Percentiles rank a stretch among this genome's conserved stretches.
Conservation (phyloP, 2,329 filamentous ascomycete species). For the Dactylellina parvicollis region DNA sequence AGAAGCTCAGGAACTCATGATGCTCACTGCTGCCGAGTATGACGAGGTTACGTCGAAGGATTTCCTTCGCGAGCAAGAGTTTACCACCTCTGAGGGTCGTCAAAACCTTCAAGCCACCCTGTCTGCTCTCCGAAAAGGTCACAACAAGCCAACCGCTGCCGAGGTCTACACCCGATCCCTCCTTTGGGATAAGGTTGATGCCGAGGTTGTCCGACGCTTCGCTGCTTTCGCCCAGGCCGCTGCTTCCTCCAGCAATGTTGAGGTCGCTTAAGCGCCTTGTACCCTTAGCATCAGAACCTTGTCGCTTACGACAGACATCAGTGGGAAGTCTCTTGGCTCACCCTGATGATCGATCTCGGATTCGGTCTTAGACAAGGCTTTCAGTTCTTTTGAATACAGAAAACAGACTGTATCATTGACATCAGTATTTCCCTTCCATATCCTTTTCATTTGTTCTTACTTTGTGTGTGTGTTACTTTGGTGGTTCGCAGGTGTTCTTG, state of each 20-base stretch:
- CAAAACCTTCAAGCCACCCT: slow-evolving; percentile 83
- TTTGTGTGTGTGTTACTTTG: slow-evolving; percentile 9
- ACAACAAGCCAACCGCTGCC: slow-evolving; percentile 76
- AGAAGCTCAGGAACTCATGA: slow-evolving; percentile 86
- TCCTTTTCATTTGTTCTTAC: slow-evolving; percentile 13
- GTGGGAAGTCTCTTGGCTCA: slow-evolving; percentile 10
- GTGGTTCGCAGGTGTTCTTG: slow-evolving; percentile 45
- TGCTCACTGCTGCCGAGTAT: slow-evolving; percentile 85
- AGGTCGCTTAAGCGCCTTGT: slow-evolving; percentile 38
- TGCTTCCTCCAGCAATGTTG: slow-evolving; percentile 49
- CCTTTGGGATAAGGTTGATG: slow-evolving; percentile 92
- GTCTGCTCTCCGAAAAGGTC: slow-evolving; percentile 75
- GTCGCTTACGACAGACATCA: slow-evolving; percentile 48
- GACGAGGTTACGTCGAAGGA: slow-evolving; percentile 81
- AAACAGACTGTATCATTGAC: slow-evolving; percentile 53
- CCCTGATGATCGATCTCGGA: slow-evolving; percentile 26
- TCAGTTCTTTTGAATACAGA: slow-evolving; percentile 41
- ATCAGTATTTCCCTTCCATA: slow-evolving; percentile 9
- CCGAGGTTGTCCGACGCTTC: slow-evolving; percentile 91
- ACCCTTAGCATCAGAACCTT: slow-evolving; percentile 23
- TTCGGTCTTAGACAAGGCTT: slow-evolving; percentile 3
- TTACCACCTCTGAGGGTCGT: slow-evolving; percentile 71
- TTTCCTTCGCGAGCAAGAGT: slow-evolving; percentile 71
- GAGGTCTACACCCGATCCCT: slow-evolving; percentile 93
- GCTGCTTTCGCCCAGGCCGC: slow-evolving; percentile 63